Evolutionary conservation across 306 rosid species (phyloP).

Genomic region (Clitoria ternatea): DNA sequence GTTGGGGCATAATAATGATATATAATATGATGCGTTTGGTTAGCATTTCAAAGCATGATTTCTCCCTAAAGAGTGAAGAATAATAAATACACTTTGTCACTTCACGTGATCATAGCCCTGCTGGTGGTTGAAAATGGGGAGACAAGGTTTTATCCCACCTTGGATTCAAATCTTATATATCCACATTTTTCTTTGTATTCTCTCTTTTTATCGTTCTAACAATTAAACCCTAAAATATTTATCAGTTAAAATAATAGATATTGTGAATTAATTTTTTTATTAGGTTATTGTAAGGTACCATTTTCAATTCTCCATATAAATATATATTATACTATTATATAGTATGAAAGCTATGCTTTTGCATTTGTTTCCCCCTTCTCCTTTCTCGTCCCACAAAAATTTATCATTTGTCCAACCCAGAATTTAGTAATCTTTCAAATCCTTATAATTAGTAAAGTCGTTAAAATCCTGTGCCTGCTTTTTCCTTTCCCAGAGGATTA

Average conservation of each 20-base stretch:
- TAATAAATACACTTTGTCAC: not conserved
- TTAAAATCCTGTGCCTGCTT: too few species aligned
- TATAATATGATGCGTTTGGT: constrained; percentile 36
- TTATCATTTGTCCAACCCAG: not conserved
- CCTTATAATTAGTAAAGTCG: too few species aligned
- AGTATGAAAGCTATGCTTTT: not conserved
- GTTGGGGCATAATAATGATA: constrained; percentile 42
- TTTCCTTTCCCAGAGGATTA: too few species aligned
- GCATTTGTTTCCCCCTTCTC: not conserved
- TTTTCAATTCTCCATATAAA: too few species aligned
- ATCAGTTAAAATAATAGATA: not conserved
- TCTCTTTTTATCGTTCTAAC: not conserved
- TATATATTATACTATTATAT: too few species aligned
- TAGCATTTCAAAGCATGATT: constrained; percentile 39
- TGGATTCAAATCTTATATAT: not conserved
- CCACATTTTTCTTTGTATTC: not conserved
- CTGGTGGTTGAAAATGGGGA: not conserved
- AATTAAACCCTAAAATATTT: too few species aligned
- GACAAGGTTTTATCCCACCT: not conserved
- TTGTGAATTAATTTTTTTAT: not conserved
- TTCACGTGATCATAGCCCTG: not conserved
- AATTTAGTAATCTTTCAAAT: not conserved
- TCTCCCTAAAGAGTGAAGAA: constrained; percentile 19
- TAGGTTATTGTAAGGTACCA: not conserved
- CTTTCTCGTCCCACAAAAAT: not conserved